Evolutionary conservation across 495 filamentous ascomycete species (phyloP), one percentile per base, ranked within the genome.

Genomic region (Neurospora sp.): DNA sequence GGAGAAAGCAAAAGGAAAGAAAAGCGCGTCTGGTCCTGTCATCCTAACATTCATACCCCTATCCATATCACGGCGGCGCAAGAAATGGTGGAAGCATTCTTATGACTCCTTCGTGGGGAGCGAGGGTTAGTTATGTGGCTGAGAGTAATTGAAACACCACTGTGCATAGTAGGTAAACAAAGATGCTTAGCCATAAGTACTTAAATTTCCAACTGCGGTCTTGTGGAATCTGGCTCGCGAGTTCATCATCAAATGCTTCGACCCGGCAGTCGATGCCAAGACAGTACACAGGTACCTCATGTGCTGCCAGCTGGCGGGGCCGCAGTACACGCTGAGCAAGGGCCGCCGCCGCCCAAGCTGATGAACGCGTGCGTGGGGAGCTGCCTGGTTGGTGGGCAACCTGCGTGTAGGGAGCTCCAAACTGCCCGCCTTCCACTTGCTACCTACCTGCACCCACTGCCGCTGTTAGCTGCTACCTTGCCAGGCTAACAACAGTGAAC

Each of bases 331-430:
- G 46, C 46, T 53, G 46, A 53, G 46, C 46, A 53, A 27, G 46
- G 20, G 46, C 53, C 22, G 53, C 53, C 27, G 27, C 14, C 53
- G 53, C 53, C 27, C 53, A 61, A 61, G 53, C 53, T 61, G 70
- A 40, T 74, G 53, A 72, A 74, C 73, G 70, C 73, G 73, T 74
- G 73, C 73, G 69, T 74, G 73, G 72, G 69, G 68, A 69, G 73
- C 73, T 74, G 73, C 73, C 73, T 74, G 71, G 53, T 35, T 61
- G 22, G 53, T 61, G 53, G 53, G 53, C 53, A 61, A 61, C 27
- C 53, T 61, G 53, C 22, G 53, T 61, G 53, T 61, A 61, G 53
- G 27, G 73, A 74, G 73, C 73, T 74, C 73, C 42, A 70, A 72
- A 61, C 46, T 16, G 18, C 38, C 38, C 72, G 44, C 72, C 38